phyloP scores from a whole-genome alignment of 176 grass and related monocot genomes.

The Cocos nucifera region DNA sequence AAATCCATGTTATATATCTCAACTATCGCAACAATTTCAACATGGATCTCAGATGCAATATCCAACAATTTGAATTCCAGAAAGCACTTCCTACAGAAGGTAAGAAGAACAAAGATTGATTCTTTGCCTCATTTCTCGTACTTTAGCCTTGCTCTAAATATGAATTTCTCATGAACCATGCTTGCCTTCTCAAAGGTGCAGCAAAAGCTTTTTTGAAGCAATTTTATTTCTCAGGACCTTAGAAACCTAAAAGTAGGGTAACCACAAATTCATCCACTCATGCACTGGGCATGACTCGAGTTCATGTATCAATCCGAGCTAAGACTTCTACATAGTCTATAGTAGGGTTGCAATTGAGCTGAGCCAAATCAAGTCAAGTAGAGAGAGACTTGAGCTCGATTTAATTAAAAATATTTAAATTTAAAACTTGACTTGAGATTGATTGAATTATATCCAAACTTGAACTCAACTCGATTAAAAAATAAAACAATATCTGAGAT shows the following conservation, averaged over 20 bases:
- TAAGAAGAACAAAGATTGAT: slow-evolving; percentile 67
- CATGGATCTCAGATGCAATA: slow-evolving; percentile 52
- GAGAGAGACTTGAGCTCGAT: too few relatives aligned
- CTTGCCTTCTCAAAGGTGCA: slow-evolving; percentile 72
- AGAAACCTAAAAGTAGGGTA: slow-evolving; percentile 85
- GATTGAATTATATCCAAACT: too few relatives aligned
- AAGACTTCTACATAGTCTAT: slow-evolving; percentile 68
- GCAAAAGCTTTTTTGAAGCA: slow-evolving; percentile 61
- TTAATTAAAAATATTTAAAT: too few relatives aligned
- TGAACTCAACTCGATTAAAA: too few relatives aligned
- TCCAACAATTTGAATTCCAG: slow-evolving; percentile 85
- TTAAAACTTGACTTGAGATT: too few relatives aligned
- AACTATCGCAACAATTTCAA: slow-evolving; percentile 20
- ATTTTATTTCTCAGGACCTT: slow-evolving; percentile 63
- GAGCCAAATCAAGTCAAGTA: too few relatives aligned
- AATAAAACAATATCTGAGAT: too few relatives aligned
- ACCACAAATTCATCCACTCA: slow-evolving; percentile 48
- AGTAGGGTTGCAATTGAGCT: not conserved
- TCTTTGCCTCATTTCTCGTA: slow-evolving; percentile 89
- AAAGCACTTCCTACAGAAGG: slow-evolving; percentile 73
- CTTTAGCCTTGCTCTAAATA: slow-evolving; percentile 80
- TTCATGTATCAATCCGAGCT: slow-evolving; percentile 83
- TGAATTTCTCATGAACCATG: slow-evolving; percentile 87
- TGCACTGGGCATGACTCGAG: slow-evolving; percentile 55
- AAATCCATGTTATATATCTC: not conserved